phyloP scores from a whole-genome alignment of 2,329 filamentous ascomycete genomes.

The Fusarium graminum region DNA sequence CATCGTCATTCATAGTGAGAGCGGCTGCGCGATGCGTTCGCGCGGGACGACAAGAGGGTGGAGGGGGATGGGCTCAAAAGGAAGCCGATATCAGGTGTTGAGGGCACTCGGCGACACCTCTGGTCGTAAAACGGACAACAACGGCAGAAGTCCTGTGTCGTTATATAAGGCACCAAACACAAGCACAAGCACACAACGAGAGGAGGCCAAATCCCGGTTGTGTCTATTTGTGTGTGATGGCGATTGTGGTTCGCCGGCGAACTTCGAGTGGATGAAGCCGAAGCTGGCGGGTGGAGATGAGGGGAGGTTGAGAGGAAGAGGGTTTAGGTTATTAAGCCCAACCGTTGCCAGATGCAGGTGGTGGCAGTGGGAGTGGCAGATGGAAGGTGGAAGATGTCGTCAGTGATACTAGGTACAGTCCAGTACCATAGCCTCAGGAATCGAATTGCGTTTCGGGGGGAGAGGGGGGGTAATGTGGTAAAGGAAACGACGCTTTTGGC shows the following conservation, averaged over 20 bases:
- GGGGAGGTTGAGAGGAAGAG: constrained; percentile 35
- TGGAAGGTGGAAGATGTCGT: constrained; percentile 22
- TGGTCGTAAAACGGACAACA: constrained; percentile 24
- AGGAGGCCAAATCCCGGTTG: constrained; percentile 23
- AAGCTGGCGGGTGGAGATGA: constrained; percentile 39
- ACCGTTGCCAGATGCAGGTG: constrained; percentile 22
- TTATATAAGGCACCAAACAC: constrained; percentile 28
- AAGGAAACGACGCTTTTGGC: constrained; percentile 36
- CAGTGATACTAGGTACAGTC: background rate
- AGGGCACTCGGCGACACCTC: constrained; percentile 31
- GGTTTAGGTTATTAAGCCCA: constrained; percentile 38
- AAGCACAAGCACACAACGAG: constrained; percentile 15
- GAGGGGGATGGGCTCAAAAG: constrained; percentile 26
- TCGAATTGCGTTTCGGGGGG: constrained; percentile 42
- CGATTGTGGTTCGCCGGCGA: constrained; percentile 29
- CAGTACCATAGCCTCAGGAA: constrained; percentile 19
- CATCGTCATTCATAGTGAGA: constrained; percentile 72
- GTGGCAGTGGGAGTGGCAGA: constrained; percentile 10
- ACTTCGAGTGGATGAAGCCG: constrained; percentile 36
- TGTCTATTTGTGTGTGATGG: constrained; percentile 23
- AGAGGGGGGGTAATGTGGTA: constrained; percentile 19
- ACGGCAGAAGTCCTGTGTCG: constrained; percentile 36
- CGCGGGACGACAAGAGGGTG: constrained; percentile 51
- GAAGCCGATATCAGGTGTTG: constrained; percentile 35
- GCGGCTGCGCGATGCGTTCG: constrained; percentile 57